Percentiles rank a stretch among this genome's conserved stretches.
phyloP scores from a whole-genome alignment of 2,329 filamentous ascomycete genomes.

The Sporothrix protearum region DNA sequence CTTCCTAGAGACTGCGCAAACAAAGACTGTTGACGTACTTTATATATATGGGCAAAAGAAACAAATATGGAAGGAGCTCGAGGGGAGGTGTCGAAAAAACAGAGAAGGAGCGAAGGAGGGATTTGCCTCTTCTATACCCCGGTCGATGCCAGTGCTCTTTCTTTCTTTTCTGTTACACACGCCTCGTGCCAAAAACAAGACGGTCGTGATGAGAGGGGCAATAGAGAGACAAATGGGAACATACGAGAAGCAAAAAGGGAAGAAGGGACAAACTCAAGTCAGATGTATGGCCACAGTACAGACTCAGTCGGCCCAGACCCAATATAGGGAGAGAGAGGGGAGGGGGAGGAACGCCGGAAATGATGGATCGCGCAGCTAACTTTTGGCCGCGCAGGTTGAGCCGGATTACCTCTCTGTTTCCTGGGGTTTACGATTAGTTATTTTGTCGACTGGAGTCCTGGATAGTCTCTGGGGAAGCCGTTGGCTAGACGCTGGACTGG shows the following conservation, averaged over 20 bases:
- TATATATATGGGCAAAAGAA: background rate
- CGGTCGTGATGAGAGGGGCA: background rate
- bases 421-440: background rate
- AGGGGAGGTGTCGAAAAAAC: background rate
- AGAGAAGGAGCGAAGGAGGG: slow-evolving; percentile 10
- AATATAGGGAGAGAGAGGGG: no score
- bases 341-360: background rate
- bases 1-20: background rate
- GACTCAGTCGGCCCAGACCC: background rate
- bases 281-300: background rate
- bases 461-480: background rate
- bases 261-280: background rate
- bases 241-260: background rate
- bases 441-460: no score
- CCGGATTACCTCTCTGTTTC: background rate
- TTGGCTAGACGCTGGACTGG: background rate
- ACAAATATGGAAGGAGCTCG: background rate
- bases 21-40: background rate
- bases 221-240: background rate
- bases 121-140: background rate
- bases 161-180: background rate
- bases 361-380: background rate
- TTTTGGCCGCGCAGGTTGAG: background rate
- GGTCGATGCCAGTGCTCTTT: background rate
- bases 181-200: background rate